Evolutionary conservation across 495 filamentous ascomycete genomes (phyloP).

Genomic region (Parmelia sp.): DNA sequence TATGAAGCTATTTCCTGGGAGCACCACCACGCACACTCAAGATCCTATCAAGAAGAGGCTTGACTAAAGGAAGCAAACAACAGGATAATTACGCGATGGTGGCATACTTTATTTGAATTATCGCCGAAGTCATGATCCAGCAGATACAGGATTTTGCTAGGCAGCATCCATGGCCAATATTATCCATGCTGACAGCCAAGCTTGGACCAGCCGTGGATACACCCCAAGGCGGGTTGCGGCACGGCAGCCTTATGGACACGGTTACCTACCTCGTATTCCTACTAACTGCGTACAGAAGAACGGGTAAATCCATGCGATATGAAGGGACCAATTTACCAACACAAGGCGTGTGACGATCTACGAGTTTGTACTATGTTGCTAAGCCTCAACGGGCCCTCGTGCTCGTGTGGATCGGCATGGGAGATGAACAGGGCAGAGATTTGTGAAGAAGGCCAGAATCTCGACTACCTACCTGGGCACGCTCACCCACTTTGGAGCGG

Average conservation of each 20-base stretch:
- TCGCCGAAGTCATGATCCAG: not conserved
- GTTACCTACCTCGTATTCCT: not conserved
- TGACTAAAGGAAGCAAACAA: not conserved
- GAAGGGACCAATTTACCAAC: slow-evolving; percentile 2
- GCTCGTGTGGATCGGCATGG: slow-evolving; percentile 6
- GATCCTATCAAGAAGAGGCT: not conserved
- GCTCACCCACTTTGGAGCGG: not conserved
- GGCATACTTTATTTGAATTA: not conserved
- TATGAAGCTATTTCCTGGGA: not conserved
- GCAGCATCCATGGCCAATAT: slow-evolving; percentile 1
- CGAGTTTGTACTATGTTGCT: not conserved
- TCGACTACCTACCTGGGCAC: not conserved
- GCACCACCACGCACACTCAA: not conserved
- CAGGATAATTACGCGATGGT: not conserved
- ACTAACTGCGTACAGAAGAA: too few relatives aligned
- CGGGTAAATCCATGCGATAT: not conserved
- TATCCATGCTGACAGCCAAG: not conserved
- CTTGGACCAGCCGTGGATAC: not conserved
- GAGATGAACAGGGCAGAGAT: slow-evolving; percentile 7
- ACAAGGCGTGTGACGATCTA: not conserved
- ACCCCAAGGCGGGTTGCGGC: slow-evolving; percentile 1
- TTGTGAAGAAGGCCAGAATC: not conserved
- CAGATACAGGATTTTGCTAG: not conserved
- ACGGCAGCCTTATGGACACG: not conserved
- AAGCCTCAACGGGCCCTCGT: slow-evolving; percentile 3